These are phyloP conservation scores for Didymella sp. DNA, from an alignment of 2,329 filamentous ascomycete species.

Conservation along the genomic window DNA sequence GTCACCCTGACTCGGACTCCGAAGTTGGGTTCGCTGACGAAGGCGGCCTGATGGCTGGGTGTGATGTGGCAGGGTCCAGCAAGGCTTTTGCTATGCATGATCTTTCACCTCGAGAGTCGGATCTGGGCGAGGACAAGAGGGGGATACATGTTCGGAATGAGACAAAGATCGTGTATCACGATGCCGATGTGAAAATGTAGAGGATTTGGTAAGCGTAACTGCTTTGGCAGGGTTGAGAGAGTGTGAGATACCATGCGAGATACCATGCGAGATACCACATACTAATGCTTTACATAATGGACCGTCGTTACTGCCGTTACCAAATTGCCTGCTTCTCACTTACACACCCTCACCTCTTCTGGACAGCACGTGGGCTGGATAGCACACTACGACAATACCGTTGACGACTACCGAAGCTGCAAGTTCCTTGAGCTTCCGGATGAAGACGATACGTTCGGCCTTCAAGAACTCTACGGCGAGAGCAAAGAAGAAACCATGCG, in stretches of 20 bases:
- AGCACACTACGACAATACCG: not conserved
- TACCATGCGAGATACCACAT: not conserved
- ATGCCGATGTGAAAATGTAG: not conserved
- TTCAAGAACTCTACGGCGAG: not conserved
- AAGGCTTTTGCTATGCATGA: constrained; percentile 19
- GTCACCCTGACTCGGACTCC: constrained; percentile 18
- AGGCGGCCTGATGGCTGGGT: constrained; percentile 12
- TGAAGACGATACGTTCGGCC: not conserved
- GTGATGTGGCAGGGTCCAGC: constrained; percentile 11
- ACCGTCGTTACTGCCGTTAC: not conserved
- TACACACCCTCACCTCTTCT: not conserved
- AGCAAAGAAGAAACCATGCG: not conserved
- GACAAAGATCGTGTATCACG: constrained; percentile 19
- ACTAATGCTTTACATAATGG: not conserved
- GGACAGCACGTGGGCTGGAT: not conserved
- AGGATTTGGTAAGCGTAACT: not conserved
- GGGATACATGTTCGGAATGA: constrained; percentile 19
- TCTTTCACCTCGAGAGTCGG: constrained; percentile 4
- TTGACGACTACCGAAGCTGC: not conserved
- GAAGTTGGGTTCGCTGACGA: constrained; percentile 24
- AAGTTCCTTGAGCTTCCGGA: not conserved
- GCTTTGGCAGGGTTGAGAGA: not conserved
- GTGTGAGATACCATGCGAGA: not conserved
- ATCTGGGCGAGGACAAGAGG: not conserved
- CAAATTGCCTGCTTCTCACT: not conserved